Evolutionary conservation across 306 rosid species (phyloP), one percentile per base, ranked within the genome.

Genomic region (Corylus avellana): DNA sequence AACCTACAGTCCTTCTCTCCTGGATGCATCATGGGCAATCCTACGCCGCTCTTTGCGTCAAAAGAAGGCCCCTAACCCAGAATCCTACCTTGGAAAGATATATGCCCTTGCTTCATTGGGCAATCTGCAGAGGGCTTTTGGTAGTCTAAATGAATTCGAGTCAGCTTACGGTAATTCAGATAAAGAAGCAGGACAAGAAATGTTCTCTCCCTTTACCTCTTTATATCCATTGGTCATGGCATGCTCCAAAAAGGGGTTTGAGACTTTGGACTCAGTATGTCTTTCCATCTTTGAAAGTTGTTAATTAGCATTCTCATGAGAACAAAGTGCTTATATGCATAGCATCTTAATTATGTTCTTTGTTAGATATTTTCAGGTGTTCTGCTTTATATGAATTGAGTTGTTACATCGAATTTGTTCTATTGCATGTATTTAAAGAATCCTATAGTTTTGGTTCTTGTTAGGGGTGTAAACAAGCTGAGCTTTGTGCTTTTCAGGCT

Each of bases 121-220:
- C 73, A 84, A 86, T 81, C 85, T 96, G 77, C 91, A 84, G 75
- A 90, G 91, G 87, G 98, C 98, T 79, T 90, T 96, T 84, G 66
- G 77, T 67, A 84, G 98, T 47, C 82, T 96, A 18, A 81, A 70
- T 77, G 98, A 96, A 54, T 96, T 85, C 84, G 99, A 93, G 84
- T 68, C 79, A 49, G 86, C 87, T 63, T 91, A 90, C 84, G 88
- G 90, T 51, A 89, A 86, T 74, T 81, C 91, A 2, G 29, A 76
- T 75, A 78, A 82, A 82, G 96, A 88, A 85, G 84, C 85, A 57
- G 90, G 83, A 44, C 89, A 81, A 77, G 95, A 93, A 73, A 67
- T 96, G 77, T 91, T 96, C 85, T 93, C 92, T 75, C 99, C 99
- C 54, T 96, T 96, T 78, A 90, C 94, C 75, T 91, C 98, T 78